These are phyloP conservation scores for Aspergillus sclerotiicarbonarius DNA, from an alignment of 495 filamentous ascomycete species.

Conservation along the genomic window DNA sequence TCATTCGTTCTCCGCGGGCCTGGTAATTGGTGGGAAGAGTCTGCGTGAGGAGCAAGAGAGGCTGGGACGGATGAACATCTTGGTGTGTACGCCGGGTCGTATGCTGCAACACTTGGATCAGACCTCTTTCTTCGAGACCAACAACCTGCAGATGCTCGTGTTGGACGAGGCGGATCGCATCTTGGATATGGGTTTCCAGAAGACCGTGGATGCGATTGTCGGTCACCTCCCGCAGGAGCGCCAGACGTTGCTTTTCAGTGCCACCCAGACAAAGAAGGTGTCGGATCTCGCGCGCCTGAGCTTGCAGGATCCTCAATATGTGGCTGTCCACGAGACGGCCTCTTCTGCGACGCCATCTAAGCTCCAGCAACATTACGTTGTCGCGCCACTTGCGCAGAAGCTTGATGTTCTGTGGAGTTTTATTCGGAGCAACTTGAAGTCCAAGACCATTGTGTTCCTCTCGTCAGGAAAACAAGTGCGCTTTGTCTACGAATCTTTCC, in stretches of 20 bases:
- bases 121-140: constrained; percentile 84
- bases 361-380: constrained; percentile 87
- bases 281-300: constrained; percentile 87
- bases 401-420: constrained; percentile 91
- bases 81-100: constrained; percentile 92
- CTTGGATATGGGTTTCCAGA: constrained; percentile 96
- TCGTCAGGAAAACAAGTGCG: constrained; percentile 95
- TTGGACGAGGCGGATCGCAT: constrained; percentile 96
- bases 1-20: constrained; percentile 86
- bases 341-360: constrained; percentile 75
- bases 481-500: constrained; percentile 90
- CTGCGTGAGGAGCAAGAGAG: constrained; percentile 84
- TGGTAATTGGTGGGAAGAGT: constrained; percentile 94
- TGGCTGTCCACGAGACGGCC: constrained; percentile 86
- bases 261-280: constrained; percentile 92
- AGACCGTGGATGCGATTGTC: constrained; percentile 86
- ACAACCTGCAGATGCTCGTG: constrained; percentile 88
- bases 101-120: constrained; percentile 97
- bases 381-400: constrained; percentile 81
- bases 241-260: constrained; percentile 93
- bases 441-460: constrained; percentile 91
- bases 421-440: constrained; percentile 79
- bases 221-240: constrained; percentile 84
- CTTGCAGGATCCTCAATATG: constrained; percentile 87
- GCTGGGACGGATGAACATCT: constrained; percentile 90